Conservation (phyloP, 2,329 filamentous ascomycete genomes). For the Cladophialophora yegresii region DNA sequence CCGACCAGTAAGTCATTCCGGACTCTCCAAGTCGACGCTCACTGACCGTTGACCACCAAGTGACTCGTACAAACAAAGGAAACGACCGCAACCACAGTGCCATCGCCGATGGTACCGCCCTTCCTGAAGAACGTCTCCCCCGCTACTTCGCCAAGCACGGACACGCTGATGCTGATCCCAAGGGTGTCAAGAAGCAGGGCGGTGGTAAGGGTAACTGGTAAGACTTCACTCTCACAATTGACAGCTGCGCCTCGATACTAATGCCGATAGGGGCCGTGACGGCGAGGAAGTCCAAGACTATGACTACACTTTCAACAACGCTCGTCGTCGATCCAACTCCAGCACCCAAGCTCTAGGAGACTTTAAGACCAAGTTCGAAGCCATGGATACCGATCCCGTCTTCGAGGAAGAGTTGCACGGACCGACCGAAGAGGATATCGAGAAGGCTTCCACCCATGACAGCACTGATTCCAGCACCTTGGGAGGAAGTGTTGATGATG, state of each 20-base stretch:
- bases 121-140: conserved; percentile 72
- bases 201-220: conserved; percentile 94
- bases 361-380: conserved; percentile 97
- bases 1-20: conserved; percentile 32
- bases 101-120: conserved; percentile 71
- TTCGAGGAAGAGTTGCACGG: conserved; percentile 87
- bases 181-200: conserved; percentile 96
- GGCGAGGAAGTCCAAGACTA: conserved; percentile 85
- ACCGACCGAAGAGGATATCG: conserved; percentile 57
- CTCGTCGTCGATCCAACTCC: conserved; percentile 90
- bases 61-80: conserved; percentile 97
- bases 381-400: conserved; percentile 82
- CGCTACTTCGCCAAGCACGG: conserved; percentile 92
- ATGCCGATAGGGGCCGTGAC: conserved; percentile 68
- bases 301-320: conserved; percentile 78
- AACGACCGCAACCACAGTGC: conserved; percentile 89
- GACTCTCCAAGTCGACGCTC: neutral
- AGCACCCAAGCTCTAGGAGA: conserved; percentile 72
- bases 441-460: conserved; percentile 50
- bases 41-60: conserved; percentile 50
- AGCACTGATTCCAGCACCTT: conserved; percentile 57
- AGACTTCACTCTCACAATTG: conserved; percentile 40
- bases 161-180: conserved; percentile 77
- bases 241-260: conserved; percentile 10
- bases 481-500: conserved; percentile 60